phyloP scores from a whole-genome alignment of 345 rosid genomes.

The Gossypium anomalum region DNA sequence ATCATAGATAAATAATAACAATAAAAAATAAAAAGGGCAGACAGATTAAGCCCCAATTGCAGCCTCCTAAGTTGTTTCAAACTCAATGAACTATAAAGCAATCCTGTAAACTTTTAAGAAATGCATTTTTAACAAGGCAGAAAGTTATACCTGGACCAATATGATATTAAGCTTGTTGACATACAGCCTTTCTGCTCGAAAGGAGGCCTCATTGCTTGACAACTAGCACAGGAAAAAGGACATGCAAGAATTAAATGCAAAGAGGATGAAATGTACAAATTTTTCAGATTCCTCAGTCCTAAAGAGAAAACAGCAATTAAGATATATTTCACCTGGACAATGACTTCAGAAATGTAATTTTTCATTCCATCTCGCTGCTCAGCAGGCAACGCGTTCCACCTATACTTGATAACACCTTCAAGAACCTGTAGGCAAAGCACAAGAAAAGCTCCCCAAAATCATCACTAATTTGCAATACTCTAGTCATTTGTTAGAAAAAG shows the following conservation, averaged over 20 bases:
- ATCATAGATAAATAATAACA: too few relatives aligned
- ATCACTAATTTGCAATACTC: background rate
- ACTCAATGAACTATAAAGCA: background rate
- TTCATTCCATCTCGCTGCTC: conserved; percentile 99
- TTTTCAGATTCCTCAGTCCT: background rate
- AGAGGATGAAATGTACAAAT: background rate
- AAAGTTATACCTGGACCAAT: conserved; percentile 74
- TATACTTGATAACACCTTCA: conserved; percentile 95
- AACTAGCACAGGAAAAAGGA: conserved; percentile 43
- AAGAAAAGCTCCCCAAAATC: background rate
- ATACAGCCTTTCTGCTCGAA: conserved; percentile 81
- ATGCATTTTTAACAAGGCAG: background rate
- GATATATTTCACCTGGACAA: conserved; percentile 66
- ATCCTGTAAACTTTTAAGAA: background rate
- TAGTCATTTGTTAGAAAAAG: background rate
- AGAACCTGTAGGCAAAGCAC: conserved; percentile 57
- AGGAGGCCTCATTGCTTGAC: conserved; percentile 83
- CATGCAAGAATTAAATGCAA: background rate
- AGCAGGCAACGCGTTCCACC: conserved; percentile 97
- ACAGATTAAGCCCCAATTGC: background rate
- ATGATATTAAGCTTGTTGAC: conserved; percentile 93
- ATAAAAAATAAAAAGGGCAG: background rate
- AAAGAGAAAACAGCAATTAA: background rate
- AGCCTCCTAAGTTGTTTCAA: background rate
- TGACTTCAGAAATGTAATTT: conserved; percentile 97